Base-by-base conservation (phyloP, 192 early-diverging fungal genomes). In the Tieghemiomyces parasiticus region DNA sequence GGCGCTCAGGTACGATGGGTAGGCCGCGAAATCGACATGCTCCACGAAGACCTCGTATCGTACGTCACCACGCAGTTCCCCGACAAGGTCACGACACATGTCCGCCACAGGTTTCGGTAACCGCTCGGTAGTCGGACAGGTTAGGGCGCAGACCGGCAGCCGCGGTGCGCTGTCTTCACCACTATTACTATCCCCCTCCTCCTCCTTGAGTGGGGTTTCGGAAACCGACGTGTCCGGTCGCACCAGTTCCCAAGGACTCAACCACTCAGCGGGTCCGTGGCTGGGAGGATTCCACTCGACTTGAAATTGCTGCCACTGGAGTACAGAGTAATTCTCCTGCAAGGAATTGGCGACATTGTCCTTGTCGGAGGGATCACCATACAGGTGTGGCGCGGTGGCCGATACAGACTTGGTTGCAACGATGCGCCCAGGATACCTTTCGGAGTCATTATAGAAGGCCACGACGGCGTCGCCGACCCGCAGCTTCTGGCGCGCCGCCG, bases 391-490 rank as follows among this genome's bases (percentile, higher is more conserved):
- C 2, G 50, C 9, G 24, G 54, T 58, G 19, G 52, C 60, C 65
- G 67, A 63, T 20, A 35, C 48, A 13, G 62, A 55, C 28, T 61
- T 66, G 62, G 75, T 73, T 28, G 69, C 76, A 6, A 69, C 67
- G 24, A 88, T 75, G 2, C 62, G 70, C 2, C 78, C 86, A 4
- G 61, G 52, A 62, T 84, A 81, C 2, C 60, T 64, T 52, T 72
- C 69, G 31, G 74, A 79, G 34, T 83, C 84, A 66, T 79, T 82
- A 66, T 79, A 88, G 33, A 81, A 66, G 0, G 76, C 82, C 58
- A 77, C 74, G 4, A 88, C 81, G 14, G 69, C 54, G 44, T 82
- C 74, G 32, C 81, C 78, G 25, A 66, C 60, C 12, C 63, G 62
- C 2, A 81, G 66, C 28, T 63, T 58, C 6, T 70, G 63, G 25